Percentiles rank a stretch among this genome's conserved stretches.
Evolutionary conservation across 2,329 filamentous ascomycete species (phyloP).

Genomic region (Ophiostoma fasciatum): DNA sequence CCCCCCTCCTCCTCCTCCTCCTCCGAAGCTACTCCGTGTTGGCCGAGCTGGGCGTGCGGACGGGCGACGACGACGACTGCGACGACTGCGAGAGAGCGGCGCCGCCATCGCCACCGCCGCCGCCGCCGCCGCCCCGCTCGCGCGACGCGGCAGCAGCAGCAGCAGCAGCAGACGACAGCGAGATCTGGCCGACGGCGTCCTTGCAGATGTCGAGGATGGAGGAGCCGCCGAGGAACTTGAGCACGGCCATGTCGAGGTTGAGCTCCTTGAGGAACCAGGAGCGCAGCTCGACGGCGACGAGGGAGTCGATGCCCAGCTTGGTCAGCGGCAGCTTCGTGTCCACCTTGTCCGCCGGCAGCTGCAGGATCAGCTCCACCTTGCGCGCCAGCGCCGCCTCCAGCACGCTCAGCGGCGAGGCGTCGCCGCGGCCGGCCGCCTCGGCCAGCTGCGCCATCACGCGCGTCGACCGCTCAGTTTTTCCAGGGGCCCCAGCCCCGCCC

Average conservation of each 20-base stretch:
- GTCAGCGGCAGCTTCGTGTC: conserved; percentile 14
- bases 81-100: background rate
- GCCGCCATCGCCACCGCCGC: too few relatives aligned
- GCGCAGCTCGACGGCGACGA: conserved; percentile 29
- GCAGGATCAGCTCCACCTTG: conserved; percentile 9
- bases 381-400: conserved; percentile 5
- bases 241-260: conserved; percentile 20
- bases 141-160: background rate
- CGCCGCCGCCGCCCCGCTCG: background rate
- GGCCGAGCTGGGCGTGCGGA: conserved; percentile 4
- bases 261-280: conserved; percentile 25
- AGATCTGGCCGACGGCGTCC: conserved; percentile 7
- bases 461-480: conserved; percentile 6
- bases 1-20: too few relatives aligned
- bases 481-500: too few relatives aligned
- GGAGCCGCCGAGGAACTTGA: conserved; percentile 20
- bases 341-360: conserved; percentile 5
- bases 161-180: background rate
- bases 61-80: background rate
- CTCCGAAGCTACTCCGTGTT: too few relatives aligned
- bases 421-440: conserved; percentile 1
- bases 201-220: conserved; percentile 8
- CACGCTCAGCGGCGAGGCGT: conserved; percentile 4
- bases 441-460: conserved; percentile 4
- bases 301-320: conserved; percentile 24